These are phyloP conservation scores for Zygosaccharomyces bailii DNA, from an alignment of 805 yeast species.

Conservation along the genomic window DNA sequence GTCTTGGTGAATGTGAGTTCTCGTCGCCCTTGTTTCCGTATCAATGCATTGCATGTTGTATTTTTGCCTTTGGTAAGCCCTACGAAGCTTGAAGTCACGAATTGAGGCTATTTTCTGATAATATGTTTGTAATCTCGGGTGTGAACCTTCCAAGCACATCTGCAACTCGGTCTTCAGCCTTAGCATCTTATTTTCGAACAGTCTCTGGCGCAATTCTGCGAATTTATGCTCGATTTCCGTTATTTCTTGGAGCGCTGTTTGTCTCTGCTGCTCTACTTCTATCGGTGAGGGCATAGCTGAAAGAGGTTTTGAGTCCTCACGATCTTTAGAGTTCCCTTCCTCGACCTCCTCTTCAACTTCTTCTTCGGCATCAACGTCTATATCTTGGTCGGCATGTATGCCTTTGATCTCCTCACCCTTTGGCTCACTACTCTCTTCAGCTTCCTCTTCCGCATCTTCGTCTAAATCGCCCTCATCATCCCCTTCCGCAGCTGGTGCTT, in stretches of 20 bases:
- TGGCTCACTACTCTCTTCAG: slow-evolving; percentile 11
- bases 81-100: slow-evolving; percentile 63
- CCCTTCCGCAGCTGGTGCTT: slow-evolving; percentile 10
- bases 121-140: slow-evolving; percentile 79
- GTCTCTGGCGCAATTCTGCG: slow-evolving; percentile 77
- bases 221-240: slow-evolving; percentile 81
- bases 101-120: slow-evolving; percentile 68
- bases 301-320: slow-evolving; percentile 8
- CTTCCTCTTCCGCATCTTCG: slow-evolving; percentile 14
- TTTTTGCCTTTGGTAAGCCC: slow-evolving; percentile 48
- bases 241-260: slow-evolving; percentile 50
- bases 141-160: slow-evolving; percentile 84
- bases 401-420: slow-evolving; percentile 19
- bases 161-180: slow-evolving; percentile 78
- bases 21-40: slow-evolving; percentile 72
- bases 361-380: slow-evolving; percentile 19
- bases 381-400: slow-evolving; percentile 19
- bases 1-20: slow-evolving; percentile 83
- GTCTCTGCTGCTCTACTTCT: slow-evolving; percentile 31
- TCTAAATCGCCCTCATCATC: slow-evolving; percentile 19
- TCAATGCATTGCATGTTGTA: slow-evolving; percentile 75
- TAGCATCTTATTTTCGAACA: slow-evolving; percentile 78
- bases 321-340: slow-evolving; percentile 27
- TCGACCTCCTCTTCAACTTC: slow-evolving; percentile 30
- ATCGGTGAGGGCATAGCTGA: slow-evolving; percentile 24